Evolutionary conservation across 2,329 filamentous ascomycete genomes (phyloP).

Genomic region (Zymoseptoria passerinii): DNA sequence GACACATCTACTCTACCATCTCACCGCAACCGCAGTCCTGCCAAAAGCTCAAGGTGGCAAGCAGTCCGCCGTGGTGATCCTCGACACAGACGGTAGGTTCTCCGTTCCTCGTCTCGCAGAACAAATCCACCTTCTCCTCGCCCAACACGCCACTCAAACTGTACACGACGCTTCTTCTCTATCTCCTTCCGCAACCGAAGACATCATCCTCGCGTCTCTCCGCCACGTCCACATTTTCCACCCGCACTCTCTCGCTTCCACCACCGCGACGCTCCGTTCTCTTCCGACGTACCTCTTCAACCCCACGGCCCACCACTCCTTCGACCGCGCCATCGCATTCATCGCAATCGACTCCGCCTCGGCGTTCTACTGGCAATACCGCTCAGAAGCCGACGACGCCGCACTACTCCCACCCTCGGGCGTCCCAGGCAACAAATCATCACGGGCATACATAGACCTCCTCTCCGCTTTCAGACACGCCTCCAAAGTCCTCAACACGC

Average conservation of each 20-base stretch:
- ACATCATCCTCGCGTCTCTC: slow-evolving; percentile 35
- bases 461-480: slow-evolving; percentile 15
- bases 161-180: not conserved
- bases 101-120: slow-evolving; percentile 40
- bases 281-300: slow-evolving; percentile 46
- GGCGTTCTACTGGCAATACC: slow-evolving; percentile 49
- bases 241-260: slow-evolving; percentile 43
- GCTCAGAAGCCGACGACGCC: slow-evolving; percentile 33
- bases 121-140: slow-evolving; percentile 14
- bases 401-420: slow-evolving; percentile 10
- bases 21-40: slow-evolving; percentile 45
- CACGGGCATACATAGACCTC: slow-evolving; percentile 13
- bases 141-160: not conserved
- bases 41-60: slow-evolving; percentile 41
- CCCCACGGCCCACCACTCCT: slow-evolving; percentile 37
- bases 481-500: slow-evolving; percentile 16
- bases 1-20: slow-evolving; percentile 50
- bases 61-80: slow-evolving; percentile 43
- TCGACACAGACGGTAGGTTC: slow-evolving; percentile 51
- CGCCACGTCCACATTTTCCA: slow-evolving; percentile 52
- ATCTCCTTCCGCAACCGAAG: not conserved
- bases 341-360: slow-evolving; percentile 49
- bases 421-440: not conserved
- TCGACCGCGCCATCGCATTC: slow-evolving; percentile 39
- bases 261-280: slow-evolving; percentile 42